Base-by-base conservation (phyloP, 306 rosid species). In the Castanea sativa region DNA sequence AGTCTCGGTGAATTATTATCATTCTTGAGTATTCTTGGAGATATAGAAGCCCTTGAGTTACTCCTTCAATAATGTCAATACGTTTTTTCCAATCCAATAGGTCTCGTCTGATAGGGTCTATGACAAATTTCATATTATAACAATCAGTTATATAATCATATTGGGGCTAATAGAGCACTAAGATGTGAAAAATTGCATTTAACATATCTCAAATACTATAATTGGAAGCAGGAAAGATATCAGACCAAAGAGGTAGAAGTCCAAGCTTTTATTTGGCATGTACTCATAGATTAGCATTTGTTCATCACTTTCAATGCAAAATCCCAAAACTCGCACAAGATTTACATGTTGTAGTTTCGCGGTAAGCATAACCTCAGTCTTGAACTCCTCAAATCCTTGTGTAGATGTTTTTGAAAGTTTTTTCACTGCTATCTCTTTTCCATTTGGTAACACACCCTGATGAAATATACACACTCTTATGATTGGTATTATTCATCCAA, bases 251-350 rank as follows among this genome's bases (percentile, higher is more conserved):
- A 85, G 80, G 78, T 76, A 80, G 61, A 25, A 71, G 75, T 85
- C 89, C 52, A 89, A 79, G 85, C 89, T 89, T 69, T 78, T 78
- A 71, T 86, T 89, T 7, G 88, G 87, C 88, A 89, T 83, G 87
- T 80, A 83, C 77, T 88, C 84, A 0, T 88, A 84, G 76, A 84
- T 60, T 55, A 89, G 43, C 84, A 89, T 82, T 73, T 86, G 79
- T 67, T 87, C 86, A 52, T 89, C 80, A 29, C 64, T 67, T 12
- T 79, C 78, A 23, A 78, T 70, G 73, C 81, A 85, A 65, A 78
- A 89, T 27, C 93, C 91, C 75, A 80, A 41, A 3, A 80, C 32
- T 38, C 79, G 69, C 52, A 79, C 86, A 78, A 85, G 88, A 63
- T 89, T 87, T 27, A 85, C 86, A 69, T 89, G 93, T 51, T 87